Evolutionary conservation across 2,329 filamentous ascomycete species (phyloP).

Genomic region (Cercospora berteroae): DNA sequence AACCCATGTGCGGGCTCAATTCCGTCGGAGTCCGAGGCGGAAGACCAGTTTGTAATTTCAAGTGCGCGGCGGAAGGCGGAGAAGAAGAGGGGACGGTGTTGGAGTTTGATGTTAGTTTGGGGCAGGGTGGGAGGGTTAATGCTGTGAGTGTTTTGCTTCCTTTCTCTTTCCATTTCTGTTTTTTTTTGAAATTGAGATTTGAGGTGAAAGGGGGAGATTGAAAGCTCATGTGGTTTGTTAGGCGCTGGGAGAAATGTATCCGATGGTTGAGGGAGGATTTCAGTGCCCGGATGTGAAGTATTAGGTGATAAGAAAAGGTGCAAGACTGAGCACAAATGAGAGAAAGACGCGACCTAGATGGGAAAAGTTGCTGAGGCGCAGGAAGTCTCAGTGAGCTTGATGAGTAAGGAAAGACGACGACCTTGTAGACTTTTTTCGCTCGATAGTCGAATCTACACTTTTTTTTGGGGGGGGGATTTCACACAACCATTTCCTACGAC

Average conservation of each 20-base stretch:
- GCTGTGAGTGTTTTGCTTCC: not conserved
- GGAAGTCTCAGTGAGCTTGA: not conserved
- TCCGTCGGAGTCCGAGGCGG: not conserved
- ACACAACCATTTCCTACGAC: constrained; percentile 12
- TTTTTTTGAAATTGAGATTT: not conserved
- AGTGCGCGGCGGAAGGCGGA: not conserved
- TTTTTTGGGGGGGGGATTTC: not conserved
- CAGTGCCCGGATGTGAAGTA: not conserved
- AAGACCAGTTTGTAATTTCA: not conserved
- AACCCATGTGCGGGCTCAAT: not conserved
- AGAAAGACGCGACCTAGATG: not conserved
- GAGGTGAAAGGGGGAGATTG: not conserved
- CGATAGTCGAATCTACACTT: not conserved
- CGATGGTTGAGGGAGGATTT: not conserved
- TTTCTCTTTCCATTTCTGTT: not conserved
- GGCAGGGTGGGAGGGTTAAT: not conserved
- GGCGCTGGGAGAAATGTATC: not conserved
- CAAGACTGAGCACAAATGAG: not conserved
- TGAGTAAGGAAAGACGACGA: not conserved
- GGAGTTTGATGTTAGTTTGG: constrained; percentile 1
- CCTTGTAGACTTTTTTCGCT: not conserved
- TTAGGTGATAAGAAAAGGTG: not conserved
- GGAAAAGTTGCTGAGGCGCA: not conserved
- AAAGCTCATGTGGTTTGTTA: not conserved
- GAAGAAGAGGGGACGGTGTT: not conserved